These are phyloP conservation scores for Solanum clarkiae DNA, from an alignment of 257 asterid genomes.

Conservation along the genomic window DNA sequence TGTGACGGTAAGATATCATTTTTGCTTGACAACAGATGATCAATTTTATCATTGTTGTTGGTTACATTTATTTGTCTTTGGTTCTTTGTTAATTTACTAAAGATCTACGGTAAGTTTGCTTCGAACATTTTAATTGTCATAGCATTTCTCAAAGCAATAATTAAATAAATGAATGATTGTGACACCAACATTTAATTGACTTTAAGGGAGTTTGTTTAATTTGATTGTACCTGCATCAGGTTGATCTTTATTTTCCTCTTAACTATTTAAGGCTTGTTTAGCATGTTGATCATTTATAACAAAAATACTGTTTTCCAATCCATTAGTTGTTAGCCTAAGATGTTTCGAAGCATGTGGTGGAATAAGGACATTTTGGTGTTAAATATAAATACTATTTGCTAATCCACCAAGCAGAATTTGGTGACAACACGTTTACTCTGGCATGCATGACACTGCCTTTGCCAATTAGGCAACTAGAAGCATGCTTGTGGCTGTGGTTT, in stretches of 20 bases:
- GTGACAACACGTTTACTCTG: not conserved
- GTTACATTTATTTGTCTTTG: not conserved
- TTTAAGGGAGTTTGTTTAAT: not conserved
- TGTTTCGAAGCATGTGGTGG: not conserved
- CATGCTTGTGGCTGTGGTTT: not conserved
- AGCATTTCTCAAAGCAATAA: not conserved
- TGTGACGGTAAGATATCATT: not conserved
- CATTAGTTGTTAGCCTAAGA: not conserved
- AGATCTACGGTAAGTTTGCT: not conserved
- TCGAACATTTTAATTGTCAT: not conserved
- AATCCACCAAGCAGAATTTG: not conserved
- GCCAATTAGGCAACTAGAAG: not conserved
- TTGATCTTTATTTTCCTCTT: not conserved
- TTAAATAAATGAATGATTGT: not conserved
- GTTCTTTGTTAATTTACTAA: not conserved
- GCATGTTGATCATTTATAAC: not conserved
- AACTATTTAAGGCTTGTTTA: not conserved
- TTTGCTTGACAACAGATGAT: not conserved
- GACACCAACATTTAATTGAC: not conserved
- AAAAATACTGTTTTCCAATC: not conserved
- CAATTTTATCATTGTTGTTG: not conserved
- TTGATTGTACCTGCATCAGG: not conserved
- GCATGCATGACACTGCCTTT: not conserved
- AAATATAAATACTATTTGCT: not conserved
- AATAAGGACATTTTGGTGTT: not conserved